A percentile compares a stretch with the other conserved stretches of the same genome.
Evolutionary conservation across 176 grass and related monocot genomes (phyloP).

Genomic region (sorghum (Sorghum bicolor)): Sorghum_bicolor_NCBIv3 NC_012873.2:6090501-6091000

Average conservation of each 20-base stretch:
- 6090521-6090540: background rate
- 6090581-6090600: background rate
- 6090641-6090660: background rate
- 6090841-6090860: background rate
- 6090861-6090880: background rate
- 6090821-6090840: background rate
- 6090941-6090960: background rate
- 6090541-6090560: background rate
- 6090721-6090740: background rate
- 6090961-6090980: background rate
- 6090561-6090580: slow-evolving; percentile 19
- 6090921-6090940: background rate
- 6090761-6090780: background rate
- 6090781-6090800: slow-evolving; percentile 6
- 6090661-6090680: background rate
- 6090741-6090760: background rate
- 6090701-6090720: background rate
- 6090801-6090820: background rate
- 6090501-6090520: slow-evolving; percentile 30
- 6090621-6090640: background rate
- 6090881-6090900: background rate
- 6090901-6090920: background rate
- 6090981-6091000: background rate
- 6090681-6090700: background rate
- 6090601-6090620: background rate